Base-by-base conservation (phyloP, 371 early-diverging fungal genomes). In the Saksenaea oblongispora region DNA sequence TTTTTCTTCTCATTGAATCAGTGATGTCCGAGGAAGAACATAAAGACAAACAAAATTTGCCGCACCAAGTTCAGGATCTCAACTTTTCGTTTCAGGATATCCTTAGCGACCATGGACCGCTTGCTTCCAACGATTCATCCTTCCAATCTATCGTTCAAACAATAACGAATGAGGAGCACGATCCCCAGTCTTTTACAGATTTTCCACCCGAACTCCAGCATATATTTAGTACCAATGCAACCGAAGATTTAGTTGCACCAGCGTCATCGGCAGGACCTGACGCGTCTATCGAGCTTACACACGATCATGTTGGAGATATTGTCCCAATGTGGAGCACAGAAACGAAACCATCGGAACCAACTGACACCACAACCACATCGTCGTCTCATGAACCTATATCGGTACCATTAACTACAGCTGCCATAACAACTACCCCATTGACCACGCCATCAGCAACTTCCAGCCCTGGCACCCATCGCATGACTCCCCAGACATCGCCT, bases 141-240 rank as follows among this genome's bases (percentile, higher is more conserved):
- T 75, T 78, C 59, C 76, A 73, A 34, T 65, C 71, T 2, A 73
- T 78, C 55, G 73, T 78, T 3, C 62, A 67, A 35, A 70, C 74
- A 56, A 68, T 70, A 36, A 37, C 67, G 5, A 63, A 66, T 35
- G 68, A 65, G 34, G 63, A 58, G 24, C 65, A 56, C 34, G 64
- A 67, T 17, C 63, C 62, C 17, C 65, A 69, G 26, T 69, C 72
- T 5, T 77, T 65, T 61, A 70, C 68, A 41, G 66, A 74, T 58
- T 61, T 78, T 24, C 79, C 79, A 54, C 69, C 76, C 18, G 79
- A 73, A 70, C 35, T 78, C 0, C 79, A 75, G 56, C 72, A 75
- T n/a, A 35, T 78, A 9, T 71, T 75, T 44, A 63, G 66, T 35
- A 47, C 67, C 2, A 75, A 70, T 41, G 74, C 69, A 15, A 72